A percentile compares a stretch with the other conserved stretches of the same genome.
Evolutionary conservation across 2,329 filamentous ascomycete genomes (phyloP).

Genomic region (Onygenales sp.): DNA sequence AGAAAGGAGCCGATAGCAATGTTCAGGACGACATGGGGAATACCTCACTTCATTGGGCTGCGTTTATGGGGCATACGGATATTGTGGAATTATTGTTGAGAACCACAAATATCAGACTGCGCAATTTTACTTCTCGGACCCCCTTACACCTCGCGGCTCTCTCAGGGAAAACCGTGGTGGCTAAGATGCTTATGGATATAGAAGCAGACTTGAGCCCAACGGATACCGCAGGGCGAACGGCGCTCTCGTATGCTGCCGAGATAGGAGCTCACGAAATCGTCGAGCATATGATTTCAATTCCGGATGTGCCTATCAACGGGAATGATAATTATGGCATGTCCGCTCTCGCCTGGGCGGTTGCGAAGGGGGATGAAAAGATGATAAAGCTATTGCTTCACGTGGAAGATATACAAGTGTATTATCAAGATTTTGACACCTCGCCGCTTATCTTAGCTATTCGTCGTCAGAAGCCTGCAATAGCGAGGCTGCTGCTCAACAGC

Average conservation of each 20-base stretch:
- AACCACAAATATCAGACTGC: neutral
- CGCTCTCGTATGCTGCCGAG: neutral
- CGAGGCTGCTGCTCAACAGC: neutral
- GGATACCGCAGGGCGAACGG: neutral
- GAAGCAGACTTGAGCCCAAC: neutral
- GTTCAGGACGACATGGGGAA: neutral
- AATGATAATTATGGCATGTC: neutral
- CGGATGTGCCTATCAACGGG: neutral
- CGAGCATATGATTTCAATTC: neutral
- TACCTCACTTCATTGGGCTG: neutral
- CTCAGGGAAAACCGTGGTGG: neutral
- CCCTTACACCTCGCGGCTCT: neutral
- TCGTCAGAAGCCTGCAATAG: neutral
- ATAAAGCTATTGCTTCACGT: too few relatives aligned
- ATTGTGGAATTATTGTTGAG: neutral
- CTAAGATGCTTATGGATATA: neutral
- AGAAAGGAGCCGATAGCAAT: constrained; percentile 4
- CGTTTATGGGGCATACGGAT: neutral
- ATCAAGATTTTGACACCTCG: too few relatives aligned
- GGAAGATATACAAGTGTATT: too few relatives aligned
- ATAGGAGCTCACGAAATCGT: neutral
- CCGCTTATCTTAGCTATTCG: neutral
- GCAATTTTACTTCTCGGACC: neutral
- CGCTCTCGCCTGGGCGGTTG: too few relatives aligned
- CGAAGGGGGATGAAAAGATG: neutral